A percentile compares a stretch with the other conserved stretches of the same genome.
phyloP scores from a whole-genome alignment of 1,284 basidiomycete genomes.

The Heterobasidion irregulare region DNA sequence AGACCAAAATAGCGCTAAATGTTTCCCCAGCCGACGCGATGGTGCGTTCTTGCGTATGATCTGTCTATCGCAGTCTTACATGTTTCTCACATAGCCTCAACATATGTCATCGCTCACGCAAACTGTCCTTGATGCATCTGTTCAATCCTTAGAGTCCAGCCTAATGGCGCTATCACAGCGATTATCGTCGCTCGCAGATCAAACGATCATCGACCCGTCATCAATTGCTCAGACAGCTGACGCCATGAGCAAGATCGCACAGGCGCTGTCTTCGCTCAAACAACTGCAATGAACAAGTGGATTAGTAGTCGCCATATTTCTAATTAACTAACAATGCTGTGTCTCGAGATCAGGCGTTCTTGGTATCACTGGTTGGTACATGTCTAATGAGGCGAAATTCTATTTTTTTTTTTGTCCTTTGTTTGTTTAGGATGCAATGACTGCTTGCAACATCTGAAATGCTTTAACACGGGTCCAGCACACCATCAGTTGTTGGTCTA shows the following conservation, averaged over 20 bases:
- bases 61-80: not conserved
- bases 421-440: not conserved
- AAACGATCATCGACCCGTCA: slow-evolving; percentile 33
- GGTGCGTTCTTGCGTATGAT: not conserved
- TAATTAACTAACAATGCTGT: not conserved
- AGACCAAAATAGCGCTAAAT: not conserved
- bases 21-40: not conserved
- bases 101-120: slow-evolving; percentile 14
- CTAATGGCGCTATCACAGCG: slow-evolving; percentile 45
- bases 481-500: too few relatives aligned
- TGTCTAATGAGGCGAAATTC: too few relatives aligned
- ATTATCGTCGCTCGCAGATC: slow-evolving; percentile 35
- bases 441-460: not conserved
- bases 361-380: too few relatives aligned
- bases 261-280: slow-evolving; percentile 52
- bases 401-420: not conserved
- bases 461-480: too few relatives aligned
- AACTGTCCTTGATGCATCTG: slow-evolving; percentile 28
- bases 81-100: slow-evolving; percentile 2
- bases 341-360: not conserved
- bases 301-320: slow-evolving; percentile 16
- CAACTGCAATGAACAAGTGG: slow-evolving; percentile 32
- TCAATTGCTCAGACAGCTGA: slow-evolving; percentile 58
- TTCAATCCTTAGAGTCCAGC: slow-evolving; percentile 43
- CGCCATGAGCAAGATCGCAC: slow-evolving; percentile 56